Conservation (phyloP, 2,329 filamentous ascomycete species). For the Colletotrichum godetiae region DNA sequence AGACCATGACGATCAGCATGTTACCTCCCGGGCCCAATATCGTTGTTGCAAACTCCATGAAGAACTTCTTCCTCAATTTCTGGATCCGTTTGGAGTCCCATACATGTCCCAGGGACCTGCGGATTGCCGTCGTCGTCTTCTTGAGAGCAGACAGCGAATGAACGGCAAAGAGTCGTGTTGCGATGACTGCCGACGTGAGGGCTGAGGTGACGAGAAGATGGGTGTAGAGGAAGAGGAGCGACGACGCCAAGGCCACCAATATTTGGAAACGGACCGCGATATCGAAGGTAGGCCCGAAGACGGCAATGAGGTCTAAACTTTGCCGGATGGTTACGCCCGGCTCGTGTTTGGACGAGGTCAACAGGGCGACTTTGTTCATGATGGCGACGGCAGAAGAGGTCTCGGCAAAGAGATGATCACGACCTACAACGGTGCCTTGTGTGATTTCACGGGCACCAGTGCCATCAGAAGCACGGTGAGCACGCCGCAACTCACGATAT, state of each 20-base stretch:
- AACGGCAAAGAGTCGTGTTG: slow-evolving; percentile 43
- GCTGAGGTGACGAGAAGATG: slow-evolving; percentile 45
- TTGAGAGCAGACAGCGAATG: slow-evolving; percentile 44
- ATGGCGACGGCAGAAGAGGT: slow-evolving; percentile 36
- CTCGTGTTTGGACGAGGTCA: slow-evolving; percentile 52
- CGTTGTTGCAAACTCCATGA: slow-evolving; percentile 63
- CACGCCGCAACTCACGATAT: slow-evolving; percentile 17
- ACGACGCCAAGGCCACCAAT: slow-evolving; percentile 44
- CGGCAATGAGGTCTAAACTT: slow-evolving; percentile 45
- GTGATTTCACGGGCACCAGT: not conserved
- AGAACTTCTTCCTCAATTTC: slow-evolving; percentile 57
- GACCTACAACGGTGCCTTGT: slow-evolving; percentile 18
- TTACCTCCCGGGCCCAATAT: slow-evolving; percentile 63
- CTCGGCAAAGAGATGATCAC: slow-evolving; percentile 28
- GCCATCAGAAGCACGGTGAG: not conserved
- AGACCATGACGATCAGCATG: slow-evolving; percentile 59
- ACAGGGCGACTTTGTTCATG: slow-evolving; percentile 51
- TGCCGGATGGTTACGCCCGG: slow-evolving; percentile 43
- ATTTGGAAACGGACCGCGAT: slow-evolving; percentile 49
- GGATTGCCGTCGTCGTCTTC: slow-evolving; percentile 32
- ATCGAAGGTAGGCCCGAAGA: slow-evolving; percentile 48
- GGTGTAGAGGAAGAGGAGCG: slow-evolving; percentile 46
- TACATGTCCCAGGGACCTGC: not conserved
- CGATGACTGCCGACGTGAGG: slow-evolving; percentile 42
- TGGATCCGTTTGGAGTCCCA: slow-evolving; percentile 53